Evolutionary conservation across 1,284 basidiomycete species (phyloP).

Genomic region (Pascua guehoae): DNA sequence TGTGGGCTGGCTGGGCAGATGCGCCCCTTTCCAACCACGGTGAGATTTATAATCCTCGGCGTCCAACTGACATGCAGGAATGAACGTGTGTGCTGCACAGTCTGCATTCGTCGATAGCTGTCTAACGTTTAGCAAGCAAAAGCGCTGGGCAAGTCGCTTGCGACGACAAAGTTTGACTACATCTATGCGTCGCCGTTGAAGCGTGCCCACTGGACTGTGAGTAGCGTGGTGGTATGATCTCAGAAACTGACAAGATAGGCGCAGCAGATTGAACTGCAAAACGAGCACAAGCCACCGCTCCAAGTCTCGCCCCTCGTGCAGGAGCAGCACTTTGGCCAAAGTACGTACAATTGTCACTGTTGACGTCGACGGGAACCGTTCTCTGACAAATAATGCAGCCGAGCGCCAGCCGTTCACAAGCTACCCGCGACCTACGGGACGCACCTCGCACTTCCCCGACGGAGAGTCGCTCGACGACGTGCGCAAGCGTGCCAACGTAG

Average conservation of each 20-base stretch:
- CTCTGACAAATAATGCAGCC: slow-evolving; percentile 12
- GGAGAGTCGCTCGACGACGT: slow-evolving; percentile 49
- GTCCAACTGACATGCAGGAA: slow-evolving; percentile 52
- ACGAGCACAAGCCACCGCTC: slow-evolving; percentile 36
- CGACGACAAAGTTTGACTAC: slow-evolving; percentile 58
- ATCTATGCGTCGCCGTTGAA: slow-evolving; percentile 77
- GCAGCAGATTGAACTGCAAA: slow-evolving; percentile 44
- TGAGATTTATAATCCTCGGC: slow-evolving; percentile 33
- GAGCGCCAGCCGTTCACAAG: slow-evolving; percentile 41
- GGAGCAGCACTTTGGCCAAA: slow-evolving; percentile 48
- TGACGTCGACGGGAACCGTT: not conserved
- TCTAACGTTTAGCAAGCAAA: slow-evolving; percentile 65
- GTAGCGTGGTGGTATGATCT: not conserved
- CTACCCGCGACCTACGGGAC: slow-evolving; percentile 30
- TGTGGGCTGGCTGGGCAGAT: slow-evolving; percentile 82
- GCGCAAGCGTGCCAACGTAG: slow-evolving; percentile 40
- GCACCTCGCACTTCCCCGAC: slow-evolving; percentile 37
- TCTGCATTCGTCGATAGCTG: not conserved
- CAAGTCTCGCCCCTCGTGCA: slow-evolving; percentile 36
- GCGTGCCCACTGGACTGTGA: slow-evolving; percentile 58
- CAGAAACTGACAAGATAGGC: slow-evolving; percentile 23
- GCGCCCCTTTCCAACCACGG: slow-evolving; percentile 78
- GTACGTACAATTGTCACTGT: slow-evolving; percentile 22
- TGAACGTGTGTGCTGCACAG: slow-evolving; percentile 55
- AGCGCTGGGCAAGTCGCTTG: slow-evolving; percentile 65